These are phyloP conservation scores for Corchorus olitorius DNA, from an alignment of 345 rosid species.

Conservation along the genomic window DNA sequence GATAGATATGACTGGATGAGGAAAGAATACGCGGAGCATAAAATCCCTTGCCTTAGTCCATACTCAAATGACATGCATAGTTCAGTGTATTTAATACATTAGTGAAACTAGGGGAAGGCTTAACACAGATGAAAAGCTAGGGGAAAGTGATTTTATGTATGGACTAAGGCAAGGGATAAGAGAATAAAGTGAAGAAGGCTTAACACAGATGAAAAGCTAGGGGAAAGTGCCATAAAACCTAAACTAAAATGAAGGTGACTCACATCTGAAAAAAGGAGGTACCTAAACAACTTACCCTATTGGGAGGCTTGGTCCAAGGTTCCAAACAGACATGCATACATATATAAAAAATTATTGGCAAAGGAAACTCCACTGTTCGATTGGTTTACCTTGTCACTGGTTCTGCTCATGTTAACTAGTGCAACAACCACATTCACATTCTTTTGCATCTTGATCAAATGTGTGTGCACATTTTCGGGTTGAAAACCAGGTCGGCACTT, in stretches of 20 bases:
- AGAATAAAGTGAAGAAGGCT: neutral
- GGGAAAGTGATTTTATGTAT: too few species aligned
- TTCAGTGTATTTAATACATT: neutral
- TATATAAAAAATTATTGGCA: constrained; percentile 1
- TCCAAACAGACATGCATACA: neutral
- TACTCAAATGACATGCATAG: too few species aligned
- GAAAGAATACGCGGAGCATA: too few species aligned
- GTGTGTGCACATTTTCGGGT: constrained; percentile 46
- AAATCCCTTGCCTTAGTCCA: too few species aligned
- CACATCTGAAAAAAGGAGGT: neutral
- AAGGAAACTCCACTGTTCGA: constrained; percentile 12
- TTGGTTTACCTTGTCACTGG: constrained; percentile 61
- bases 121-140: neutral
- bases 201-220: neutral
- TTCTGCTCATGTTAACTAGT: constrained; percentile 69
- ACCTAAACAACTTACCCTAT: neutral
- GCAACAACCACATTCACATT: constrained; percentile 75
- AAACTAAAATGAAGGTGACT: neutral
- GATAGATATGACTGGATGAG: neutral
- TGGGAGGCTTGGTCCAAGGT: neutral
- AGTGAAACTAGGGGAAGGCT: neutral
- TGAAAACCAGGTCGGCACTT: constrained; percentile 43
- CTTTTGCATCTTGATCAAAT: constrained; percentile 46
- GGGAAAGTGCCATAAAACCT: neutral
- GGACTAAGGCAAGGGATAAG: too few species aligned